Evolutionary conservation across 257 asterid species (phyloP).

Genomic region (Solanum sejunctum): DNA sequence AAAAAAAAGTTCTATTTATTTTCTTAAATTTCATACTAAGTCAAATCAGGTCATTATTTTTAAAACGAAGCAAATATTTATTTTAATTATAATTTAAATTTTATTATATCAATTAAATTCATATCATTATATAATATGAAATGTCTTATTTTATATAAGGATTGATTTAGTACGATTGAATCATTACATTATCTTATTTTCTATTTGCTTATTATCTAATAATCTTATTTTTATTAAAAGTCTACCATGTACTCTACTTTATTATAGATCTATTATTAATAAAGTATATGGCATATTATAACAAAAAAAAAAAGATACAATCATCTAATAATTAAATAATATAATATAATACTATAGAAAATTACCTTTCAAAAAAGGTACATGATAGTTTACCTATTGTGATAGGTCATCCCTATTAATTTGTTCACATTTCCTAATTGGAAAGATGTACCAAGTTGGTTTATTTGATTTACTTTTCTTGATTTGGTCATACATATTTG

Average conservation of each 20-base stretch:
- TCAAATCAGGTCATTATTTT: too few relatives aligned
- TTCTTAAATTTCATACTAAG: too few relatives aligned
- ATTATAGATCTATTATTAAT: fast-evolving
- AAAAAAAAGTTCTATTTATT: too few relatives aligned
- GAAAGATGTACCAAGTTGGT: background rate
- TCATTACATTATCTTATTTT: background rate
- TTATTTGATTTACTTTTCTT: background rate
- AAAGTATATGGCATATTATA: background rate
- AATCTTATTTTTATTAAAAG: background rate
- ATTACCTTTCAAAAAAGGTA: too few relatives aligned
- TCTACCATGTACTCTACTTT: background rate
- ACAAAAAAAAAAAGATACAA: too few relatives aligned
- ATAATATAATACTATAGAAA: background rate
- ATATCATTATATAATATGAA: too few relatives aligned
- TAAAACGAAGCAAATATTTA: too few relatives aligned
- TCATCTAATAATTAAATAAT: background rate
- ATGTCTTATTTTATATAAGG: too few relatives aligned
- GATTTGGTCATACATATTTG: background rate
- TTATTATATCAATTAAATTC: background rate
- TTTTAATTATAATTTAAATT: too few relatives aligned
- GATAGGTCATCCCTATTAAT: background rate
- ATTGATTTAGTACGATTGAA: too few relatives aligned
- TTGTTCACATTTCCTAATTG: background rate
- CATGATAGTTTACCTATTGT: background rate
- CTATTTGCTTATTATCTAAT: background rate